phyloP scores from a whole-genome alignment of 169 alveolate species.

The Amoebophrya sp. region DNA sequence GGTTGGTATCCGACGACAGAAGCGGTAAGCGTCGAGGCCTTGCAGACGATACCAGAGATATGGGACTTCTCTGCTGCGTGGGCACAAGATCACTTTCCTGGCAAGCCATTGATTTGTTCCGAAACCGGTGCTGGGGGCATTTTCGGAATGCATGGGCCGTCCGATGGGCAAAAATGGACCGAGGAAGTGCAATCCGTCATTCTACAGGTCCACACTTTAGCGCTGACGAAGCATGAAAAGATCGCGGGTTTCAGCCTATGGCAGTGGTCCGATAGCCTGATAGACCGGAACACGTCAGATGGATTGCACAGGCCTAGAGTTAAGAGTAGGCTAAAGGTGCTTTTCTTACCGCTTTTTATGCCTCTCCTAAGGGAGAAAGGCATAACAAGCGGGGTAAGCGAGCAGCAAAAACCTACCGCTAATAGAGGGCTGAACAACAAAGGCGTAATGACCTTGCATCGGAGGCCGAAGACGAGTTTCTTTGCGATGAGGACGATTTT shows the following conservation, averaged over 20 bases:
- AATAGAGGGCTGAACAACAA: constrained; percentile 11
- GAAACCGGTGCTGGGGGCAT: background rate
- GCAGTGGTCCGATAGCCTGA: background rate
- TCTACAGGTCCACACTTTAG: background rate
- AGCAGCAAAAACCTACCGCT: too few species aligned
- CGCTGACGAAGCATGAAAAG: background rate
- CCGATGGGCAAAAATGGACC: background rate
- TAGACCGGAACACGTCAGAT: background rate
- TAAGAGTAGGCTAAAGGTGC: too few species aligned
- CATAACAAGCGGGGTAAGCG: too few species aligned
- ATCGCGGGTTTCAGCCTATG: background rate
- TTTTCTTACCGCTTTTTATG: too few species aligned
- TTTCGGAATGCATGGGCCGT: background rate
- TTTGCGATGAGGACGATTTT: background rate
- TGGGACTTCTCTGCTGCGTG: constrained; percentile 19
- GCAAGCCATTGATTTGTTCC: background rate
- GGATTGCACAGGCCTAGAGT: too few species aligned
- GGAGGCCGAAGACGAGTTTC: background rate
- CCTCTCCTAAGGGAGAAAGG: too few species aligned
- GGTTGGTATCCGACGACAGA: background rate
- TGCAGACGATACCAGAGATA: background rate
- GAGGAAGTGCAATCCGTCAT: background rate
- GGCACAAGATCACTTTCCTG: constrained; percentile 3
- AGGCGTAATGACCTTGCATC: background rate
- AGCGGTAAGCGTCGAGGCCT: background rate